Base-by-base conservation (phyloP, 2,329 filamentous ascomycete genomes). In the Hymenotorrendiella dingleyae region DNA sequence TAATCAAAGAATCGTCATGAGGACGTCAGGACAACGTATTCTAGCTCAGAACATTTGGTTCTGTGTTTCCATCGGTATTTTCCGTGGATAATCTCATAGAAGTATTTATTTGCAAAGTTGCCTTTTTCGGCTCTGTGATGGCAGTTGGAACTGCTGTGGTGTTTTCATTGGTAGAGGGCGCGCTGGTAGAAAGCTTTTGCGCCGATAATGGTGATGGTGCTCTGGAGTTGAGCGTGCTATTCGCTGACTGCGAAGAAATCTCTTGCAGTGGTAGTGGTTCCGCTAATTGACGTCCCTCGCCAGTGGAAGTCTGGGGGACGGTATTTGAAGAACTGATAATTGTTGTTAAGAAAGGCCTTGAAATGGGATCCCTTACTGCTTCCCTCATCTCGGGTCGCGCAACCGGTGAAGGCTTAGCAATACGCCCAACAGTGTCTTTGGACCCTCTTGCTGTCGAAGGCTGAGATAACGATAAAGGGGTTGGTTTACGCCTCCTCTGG, bases 311-410 rank as follows among this genome's bases (percentile, higher is more conserved):
- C 14, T 49, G 47, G 12, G 47, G 37, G 27, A 52, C 35, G 7
- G 37, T 14, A 20, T 40, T 48, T 3, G 56, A 57, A 1, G 58
- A 58, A 36, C 54, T 58, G 8, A 53, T 9, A 19, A 55, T 54
- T 4, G 54, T 57, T 4, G 49, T 35, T 8, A 57, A 36, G 22
- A 48, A 29, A 7, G 57, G 56, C 24, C 49, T 47, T n/a, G n/a
- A n/a, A n/a, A n/a, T n/a, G 2, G 27, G 12, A 17, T 42, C 20
- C 4, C 36, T 28, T n/a, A n/a, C n/a, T n/a, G n/a, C n/a, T 43
- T 59, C 51, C 12, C 38, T 37, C 48, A 55, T 51, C 32, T 55
- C 52, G 4, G 39, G 37, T 16, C 14, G 24, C 20, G 41, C 38
- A 6, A 42, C 35, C 27, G 33, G 26, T 24, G 34, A 14, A 28